phyloP scores from a whole-genome alignment of 768 basidiomycete species.

The Xanthoconium purpureum region DNA sequence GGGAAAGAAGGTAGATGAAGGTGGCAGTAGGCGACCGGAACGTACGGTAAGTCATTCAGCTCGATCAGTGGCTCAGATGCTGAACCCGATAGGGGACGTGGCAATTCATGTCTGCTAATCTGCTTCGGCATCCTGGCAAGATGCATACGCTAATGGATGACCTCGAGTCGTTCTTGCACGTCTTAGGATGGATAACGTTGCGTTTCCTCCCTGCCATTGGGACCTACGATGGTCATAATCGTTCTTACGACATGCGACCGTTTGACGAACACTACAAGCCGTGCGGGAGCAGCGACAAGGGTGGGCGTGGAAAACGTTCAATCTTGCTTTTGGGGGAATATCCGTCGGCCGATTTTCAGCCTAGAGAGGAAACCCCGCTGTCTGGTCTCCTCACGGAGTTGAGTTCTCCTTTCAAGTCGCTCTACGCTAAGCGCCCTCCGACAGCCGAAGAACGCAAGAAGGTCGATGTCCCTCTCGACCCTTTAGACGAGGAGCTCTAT shows the following conservation, averaged over 20 bases:
- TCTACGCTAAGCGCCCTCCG: neutral
- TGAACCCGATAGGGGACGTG: neutral
- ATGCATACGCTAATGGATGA: slow-evolving; percentile 28
- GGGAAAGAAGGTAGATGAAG: neutral
- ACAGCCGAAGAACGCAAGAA: neutral
- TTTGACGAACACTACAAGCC: neutral
- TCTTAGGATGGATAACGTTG: neutral
- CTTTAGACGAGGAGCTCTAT: too few relatives aligned
- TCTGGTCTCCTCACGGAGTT: neutral
- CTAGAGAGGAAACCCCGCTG: neutral
- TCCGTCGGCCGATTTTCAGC: neutral
- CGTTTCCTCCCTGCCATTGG: neutral
- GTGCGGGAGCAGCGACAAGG: neutral
- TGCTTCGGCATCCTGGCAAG: slow-evolving; percentile 18
- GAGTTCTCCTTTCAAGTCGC: neutral
- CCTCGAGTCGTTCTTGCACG: slow-evolving; percentile 31
- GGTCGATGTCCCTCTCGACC: neutral
- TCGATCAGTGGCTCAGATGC: neutral
- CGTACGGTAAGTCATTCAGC: neutral
- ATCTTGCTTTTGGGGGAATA: fast-evolving
- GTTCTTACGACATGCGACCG: neutral
- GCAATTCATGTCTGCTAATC: slow-evolving; percentile 6
- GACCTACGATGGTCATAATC: neutral
- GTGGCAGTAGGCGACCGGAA: neutral
- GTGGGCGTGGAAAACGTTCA: neutral